These are phyloP conservation scores for Rusavskia elegans DNA, from an alignment of 495 filamentous ascomycete genomes.

Conservation along the genomic window DNA sequence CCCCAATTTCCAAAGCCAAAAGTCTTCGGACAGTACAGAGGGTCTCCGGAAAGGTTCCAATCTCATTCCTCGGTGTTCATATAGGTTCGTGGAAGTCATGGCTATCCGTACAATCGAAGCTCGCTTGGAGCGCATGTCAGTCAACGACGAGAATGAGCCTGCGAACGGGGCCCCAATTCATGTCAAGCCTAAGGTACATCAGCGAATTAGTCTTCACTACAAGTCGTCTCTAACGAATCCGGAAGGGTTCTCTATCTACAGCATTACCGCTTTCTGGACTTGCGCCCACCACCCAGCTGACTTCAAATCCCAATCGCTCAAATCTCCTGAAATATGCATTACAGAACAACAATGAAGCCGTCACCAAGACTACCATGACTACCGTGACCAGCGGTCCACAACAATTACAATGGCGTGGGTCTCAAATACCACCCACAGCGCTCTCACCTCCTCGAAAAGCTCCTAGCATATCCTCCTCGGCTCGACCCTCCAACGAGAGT, in stretches of 20 bases:
- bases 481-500: slow-evolving; percentile 39
- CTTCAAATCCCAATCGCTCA: slow-evolving; percentile 43
- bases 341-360: slow-evolving; percentile 49
- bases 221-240: background rate
- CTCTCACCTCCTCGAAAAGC: slow-evolving; percentile 20
- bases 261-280: slow-evolving; percentile 36
- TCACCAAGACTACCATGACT: slow-evolving; percentile 35
- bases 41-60: background rate
- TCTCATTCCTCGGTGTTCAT: background rate
- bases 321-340: slow-evolving; percentile 71
- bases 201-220: background rate
- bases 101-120: slow-evolving; percentile 50
- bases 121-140: slow-evolving; percentile 66
- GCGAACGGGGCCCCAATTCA: slow-evolving; percentile 30
- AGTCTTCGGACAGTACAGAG: no score
- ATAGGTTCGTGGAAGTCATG: slow-evolving; percentile 19
- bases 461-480: slow-evolving; percentile 20
- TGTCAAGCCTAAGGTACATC: slow-evolving; percentile 51
- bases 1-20: no score
- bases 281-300: slow-evolving; percentile 32
- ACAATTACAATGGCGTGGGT: slow-evolving; percentile 38
- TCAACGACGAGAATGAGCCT: slow-evolving; percentile 65
- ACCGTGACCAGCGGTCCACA: slow-evolving; percentile 53
- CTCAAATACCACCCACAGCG: slow-evolving; percentile 24
- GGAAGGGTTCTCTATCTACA: slow-evolving; percentile 29